A percentile compares a stretch with the other conserved stretches of the same genome.
Conservation (phyloP, 2,329 filamentous ascomycete genomes). For the Fusarium sp. region DNA sequence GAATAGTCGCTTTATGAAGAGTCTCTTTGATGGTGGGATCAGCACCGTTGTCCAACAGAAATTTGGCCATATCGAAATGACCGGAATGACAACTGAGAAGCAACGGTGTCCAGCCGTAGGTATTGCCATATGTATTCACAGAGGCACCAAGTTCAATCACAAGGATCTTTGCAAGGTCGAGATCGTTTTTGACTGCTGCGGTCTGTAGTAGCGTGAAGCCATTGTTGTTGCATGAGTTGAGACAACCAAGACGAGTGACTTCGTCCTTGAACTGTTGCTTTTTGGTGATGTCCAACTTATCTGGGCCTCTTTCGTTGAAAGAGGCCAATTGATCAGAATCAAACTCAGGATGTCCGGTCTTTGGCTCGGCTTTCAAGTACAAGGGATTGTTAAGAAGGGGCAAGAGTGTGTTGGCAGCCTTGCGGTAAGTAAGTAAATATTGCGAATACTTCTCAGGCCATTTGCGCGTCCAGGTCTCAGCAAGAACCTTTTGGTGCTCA, state of each 20-base stretch:
- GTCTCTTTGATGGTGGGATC: not conserved
- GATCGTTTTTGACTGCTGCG: not conserved
- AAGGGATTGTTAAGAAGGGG: not conserved
- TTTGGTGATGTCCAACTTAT: rapidly evolving
- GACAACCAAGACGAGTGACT: not conserved
- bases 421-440: not conserved
- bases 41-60: not conserved
- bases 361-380: not conserved
- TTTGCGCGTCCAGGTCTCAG: rapidly evolving
- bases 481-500: not conserved
- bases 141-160: not conserved
- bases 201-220: not conserved
- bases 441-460: not conserved
- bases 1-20: not conserved
- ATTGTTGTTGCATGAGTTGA: not conserved
- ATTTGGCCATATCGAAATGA: not conserved
- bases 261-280: not conserved
- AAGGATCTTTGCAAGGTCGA: not conserved
- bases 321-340: not conserved
- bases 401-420: not conserved
- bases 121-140: not conserved
- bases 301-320: not conserved
- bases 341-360: not conserved
- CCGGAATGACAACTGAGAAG: not conserved
- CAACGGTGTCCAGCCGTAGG: constrained; percentile 3